phyloP scores from a whole-genome alignment of 2,329 filamentous ascomycete species.

The Rutstroemia sp. region DNA sequence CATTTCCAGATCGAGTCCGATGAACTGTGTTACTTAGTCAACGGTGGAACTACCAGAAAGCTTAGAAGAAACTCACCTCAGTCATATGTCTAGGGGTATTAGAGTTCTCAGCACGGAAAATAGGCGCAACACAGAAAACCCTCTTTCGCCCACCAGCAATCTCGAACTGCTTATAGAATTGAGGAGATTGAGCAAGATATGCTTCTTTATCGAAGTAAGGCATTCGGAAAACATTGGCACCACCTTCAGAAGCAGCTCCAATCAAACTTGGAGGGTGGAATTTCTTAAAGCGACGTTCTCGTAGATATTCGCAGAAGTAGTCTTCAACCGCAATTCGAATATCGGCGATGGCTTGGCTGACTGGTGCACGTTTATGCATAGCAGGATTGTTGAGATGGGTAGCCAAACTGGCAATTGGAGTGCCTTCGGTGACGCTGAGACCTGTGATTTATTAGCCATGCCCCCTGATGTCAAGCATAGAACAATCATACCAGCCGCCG shows the following conservation, averaged over 20 bases:
- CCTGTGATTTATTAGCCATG: constrained; percentile 21
- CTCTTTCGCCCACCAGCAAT: constrained; percentile 72
- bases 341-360: constrained; percentile 75
- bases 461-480: background rate
- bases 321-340: constrained; percentile 36
- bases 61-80: constrained; percentile 41
- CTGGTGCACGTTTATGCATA: constrained; percentile 84
- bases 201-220: constrained; percentile 84
- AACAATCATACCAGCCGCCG: constrained; percentile 31
- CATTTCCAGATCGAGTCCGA: constrained; percentile 85
- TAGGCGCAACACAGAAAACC: constrained; percentile 71
- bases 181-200: constrained; percentile 71
- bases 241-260: constrained; percentile 85
- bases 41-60: background rate
- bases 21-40: constrained; percentile 47
- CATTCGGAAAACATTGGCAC: constrained; percentile 83
- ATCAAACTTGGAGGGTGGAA: constrained; percentile 89
- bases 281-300: constrained; percentile 65
- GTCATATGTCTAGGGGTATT: constrained; percentile 83
- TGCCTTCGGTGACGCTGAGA: constrained; percentile 38
- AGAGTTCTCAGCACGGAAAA: constrained; percentile 80
- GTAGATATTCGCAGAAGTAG: constrained; percentile 74
- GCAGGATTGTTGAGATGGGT: constrained; percentile 78
- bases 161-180: constrained; percentile 84
- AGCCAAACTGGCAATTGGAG: constrained; percentile 54